These are phyloP conservation scores for Colletotrichum karsti DNA, from an alignment of 2,329 filamentous ascomycete genomes.

Conservation along the genomic window DNA sequence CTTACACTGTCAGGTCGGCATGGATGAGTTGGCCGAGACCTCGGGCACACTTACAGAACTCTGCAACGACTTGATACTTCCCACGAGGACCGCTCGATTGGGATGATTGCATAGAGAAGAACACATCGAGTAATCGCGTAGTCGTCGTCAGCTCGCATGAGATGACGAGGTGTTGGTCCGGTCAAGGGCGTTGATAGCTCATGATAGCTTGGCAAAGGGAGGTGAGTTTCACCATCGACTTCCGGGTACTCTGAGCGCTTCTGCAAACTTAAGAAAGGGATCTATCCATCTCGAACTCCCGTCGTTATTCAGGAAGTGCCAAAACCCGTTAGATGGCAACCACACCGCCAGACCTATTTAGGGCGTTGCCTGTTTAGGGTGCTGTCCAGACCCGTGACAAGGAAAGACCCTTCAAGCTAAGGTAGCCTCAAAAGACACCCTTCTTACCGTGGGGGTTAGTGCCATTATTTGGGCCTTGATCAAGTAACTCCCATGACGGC, in stretches of 20 bases:
- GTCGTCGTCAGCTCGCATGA: neutral
- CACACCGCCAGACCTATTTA: neutral
- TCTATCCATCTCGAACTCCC: neutral
- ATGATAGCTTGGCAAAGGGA: neutral
- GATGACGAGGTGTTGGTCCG: neutral
- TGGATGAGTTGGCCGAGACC: neutral
- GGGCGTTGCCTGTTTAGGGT: neutral
- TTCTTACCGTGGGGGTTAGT: constrained; percentile 19
- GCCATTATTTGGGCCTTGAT: too few species aligned
- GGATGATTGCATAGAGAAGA: neutral
- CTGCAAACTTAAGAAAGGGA: neutral
- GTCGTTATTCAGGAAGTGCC: too few species aligned
- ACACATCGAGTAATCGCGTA: neutral
- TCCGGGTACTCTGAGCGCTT: neutral
- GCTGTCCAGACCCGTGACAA: neutral
- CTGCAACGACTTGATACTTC: neutral
- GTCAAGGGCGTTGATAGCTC: neutral
- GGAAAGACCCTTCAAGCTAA: neutral
- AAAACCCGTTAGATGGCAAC: neutral
- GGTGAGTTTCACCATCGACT: neutral
- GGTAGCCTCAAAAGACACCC: neutral
- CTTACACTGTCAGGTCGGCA: constrained; percentile 6
- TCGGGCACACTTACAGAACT: constrained; percentile 19
- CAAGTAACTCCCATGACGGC: too few species aligned
- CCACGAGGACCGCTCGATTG: constrained; percentile 10